phyloP scores from a whole-genome alignment of 345 rosid genomes.

The Eucalyptus leucophloia region DNA sequence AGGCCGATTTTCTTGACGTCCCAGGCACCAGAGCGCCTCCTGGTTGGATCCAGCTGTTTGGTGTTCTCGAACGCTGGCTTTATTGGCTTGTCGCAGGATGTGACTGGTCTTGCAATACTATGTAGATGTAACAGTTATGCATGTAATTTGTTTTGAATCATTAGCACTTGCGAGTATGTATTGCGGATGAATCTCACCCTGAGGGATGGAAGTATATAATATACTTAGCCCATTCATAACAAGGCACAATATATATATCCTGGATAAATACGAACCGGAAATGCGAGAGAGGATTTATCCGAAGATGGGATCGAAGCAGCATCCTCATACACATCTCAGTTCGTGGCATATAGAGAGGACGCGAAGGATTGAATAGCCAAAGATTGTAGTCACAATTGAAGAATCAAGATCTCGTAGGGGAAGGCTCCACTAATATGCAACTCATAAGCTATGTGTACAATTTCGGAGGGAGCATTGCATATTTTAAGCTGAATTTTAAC shows the following conservation, averaged over 20 bases:
- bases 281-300: background rate
- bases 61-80: background rate
- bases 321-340: background rate
- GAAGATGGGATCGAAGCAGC: background rate
- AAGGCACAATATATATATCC: background rate
- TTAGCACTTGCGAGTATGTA: background rate
- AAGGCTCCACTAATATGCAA: background rate
- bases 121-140: background rate
- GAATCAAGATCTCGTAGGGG: background rate
- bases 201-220: background rate
- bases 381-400: background rate
- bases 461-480: background rate
- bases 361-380: background rate
- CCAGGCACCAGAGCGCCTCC: background rate
- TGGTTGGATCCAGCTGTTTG: background rate
- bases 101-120: background rate
- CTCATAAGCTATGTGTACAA: background rate
- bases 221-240: background rate
- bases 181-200: background rate
- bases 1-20: background rate
- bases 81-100: background rate
- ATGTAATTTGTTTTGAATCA: background rate
- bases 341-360: background rate
- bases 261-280: background rate
- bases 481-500: background rate